Evolutionary conservation across 78 protist species (phyloP).

Genomic region (Dictyostelium citrinum): DNA sequence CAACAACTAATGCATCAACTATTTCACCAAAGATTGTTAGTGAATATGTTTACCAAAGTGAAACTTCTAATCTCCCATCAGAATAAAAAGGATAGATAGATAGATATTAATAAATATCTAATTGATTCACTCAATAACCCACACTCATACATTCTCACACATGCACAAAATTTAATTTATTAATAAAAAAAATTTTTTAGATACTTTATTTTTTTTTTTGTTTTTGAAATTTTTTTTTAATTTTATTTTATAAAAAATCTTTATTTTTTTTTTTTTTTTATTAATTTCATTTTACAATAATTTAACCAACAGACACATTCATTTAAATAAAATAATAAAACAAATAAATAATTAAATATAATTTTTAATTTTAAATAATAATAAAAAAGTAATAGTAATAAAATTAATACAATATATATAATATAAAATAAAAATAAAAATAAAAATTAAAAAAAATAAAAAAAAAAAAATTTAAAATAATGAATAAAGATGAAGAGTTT

Average conservation of each 20-base stretch:
- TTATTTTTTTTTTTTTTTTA: no score
- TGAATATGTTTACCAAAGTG: not conserved
- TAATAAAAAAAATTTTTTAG: not conserved
- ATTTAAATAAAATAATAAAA: not conserved
- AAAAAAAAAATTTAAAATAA: not conserved
- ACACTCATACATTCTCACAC: not conserved
- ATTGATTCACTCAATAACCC: no score
- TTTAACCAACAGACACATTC: no score
- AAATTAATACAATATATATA: not conserved
- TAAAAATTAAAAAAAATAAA: not conserved
- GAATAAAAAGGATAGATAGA: no score
- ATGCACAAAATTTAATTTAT: not conserved
- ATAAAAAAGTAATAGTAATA: not conserved
- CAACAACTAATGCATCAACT: not conserved
- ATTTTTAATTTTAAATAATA: not conserved
- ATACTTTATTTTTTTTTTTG: not conserved
- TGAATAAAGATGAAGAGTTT: not conserved
- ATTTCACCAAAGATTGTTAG: not conserved
- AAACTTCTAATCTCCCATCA: not conserved
- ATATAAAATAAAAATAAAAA: not conserved
- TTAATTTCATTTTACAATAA: no score
- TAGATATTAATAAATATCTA: not conserved
- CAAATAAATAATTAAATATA: not conserved
- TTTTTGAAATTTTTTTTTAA: not conserved
- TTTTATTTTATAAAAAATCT: not conserved